Percentiles rank a stretch among this genome's conserved stretches.
phyloP scores from a whole-genome alignment of 805 yeast species.

The Schwanniomyces yamadae region DNA sequence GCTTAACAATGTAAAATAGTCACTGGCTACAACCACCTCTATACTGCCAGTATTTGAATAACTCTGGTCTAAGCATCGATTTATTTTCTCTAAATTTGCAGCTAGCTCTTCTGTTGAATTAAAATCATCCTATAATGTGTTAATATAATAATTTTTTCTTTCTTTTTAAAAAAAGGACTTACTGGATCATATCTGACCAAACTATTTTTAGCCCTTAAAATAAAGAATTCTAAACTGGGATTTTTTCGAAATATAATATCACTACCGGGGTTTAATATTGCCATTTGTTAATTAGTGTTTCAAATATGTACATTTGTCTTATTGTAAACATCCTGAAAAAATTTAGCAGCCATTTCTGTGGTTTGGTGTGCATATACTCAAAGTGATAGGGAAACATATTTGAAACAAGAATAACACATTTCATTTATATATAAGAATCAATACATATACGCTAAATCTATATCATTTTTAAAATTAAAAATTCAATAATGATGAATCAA shows the following conservation, averaged over 20 bases:
- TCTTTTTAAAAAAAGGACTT: background rate
- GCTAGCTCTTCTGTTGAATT: background rate
- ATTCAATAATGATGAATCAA: background rate
- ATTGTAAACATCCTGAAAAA: too few species aligned
- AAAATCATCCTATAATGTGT: background rate
- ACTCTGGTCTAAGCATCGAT: conserved; percentile 2
- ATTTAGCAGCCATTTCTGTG: conserved; percentile 11
- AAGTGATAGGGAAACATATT: conserved; percentile 3
- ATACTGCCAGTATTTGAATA: conserved; percentile 2
- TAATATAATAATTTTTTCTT: background rate
- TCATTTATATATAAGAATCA: conserved; percentile 1
- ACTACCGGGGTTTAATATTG: background rate
- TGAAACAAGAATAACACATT: conserved; percentile 8
- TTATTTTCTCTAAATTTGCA: conserved; percentile 4
- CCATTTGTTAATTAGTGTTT: too few species aligned
- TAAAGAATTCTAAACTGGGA: conserved; percentile 8
- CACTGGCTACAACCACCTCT: conserved; percentile 5
- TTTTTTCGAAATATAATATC: background rate
- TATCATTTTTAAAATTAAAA: background rate
- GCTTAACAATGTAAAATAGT: conserved; percentile 8
- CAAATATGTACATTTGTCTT: too few species aligned
- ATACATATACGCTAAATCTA: background rate
- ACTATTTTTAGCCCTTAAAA: conserved; percentile 7
- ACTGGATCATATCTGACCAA: conserved; percentile 2
- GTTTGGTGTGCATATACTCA: conserved; percentile 3